Evolutionary conservation across 768 basidiomycete species (phyloP), one percentile per base, ranked within the genome.

Genomic region (Galerina sulciceps): DNA sequence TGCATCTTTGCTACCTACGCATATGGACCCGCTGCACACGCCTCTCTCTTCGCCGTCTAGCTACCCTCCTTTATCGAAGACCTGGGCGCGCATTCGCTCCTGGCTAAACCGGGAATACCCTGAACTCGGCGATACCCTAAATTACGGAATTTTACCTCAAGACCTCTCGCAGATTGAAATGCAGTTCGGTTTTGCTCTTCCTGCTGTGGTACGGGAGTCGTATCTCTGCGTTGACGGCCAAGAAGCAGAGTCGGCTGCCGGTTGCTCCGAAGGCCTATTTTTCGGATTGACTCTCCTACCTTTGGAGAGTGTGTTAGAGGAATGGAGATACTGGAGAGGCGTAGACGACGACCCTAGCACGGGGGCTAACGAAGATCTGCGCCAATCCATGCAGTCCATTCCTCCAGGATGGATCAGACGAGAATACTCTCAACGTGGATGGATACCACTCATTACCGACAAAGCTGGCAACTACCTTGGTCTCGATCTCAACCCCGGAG

Each of bases 401-500:
- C 97, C 97, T 1, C 86, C 91, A 2, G 84, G 85, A 5, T 99
- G 94, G 92, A 85, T 99, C 65, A 86, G 91, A 68, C 83, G 80
- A 63, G 89, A 89, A 57, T 99, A 99, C 75, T 96, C 96, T 15
- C 90, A 91, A 68, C 85, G 93, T 53, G 96, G 97, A 8, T 99
- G 97, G 97, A 85, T 99, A 65, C 97, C 97, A 34, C 88, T 99
- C 61, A 84, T 97, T 57, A 88, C 89, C 38, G 97, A 99, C 76
- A 92, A 93, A 65, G 88, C 85, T 31, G 97, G 97, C 34, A 99
- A 99, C 75, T 99, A 99, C 71, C 84, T 99, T 58, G 97, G 97
- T 55, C 82, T 99, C 46, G 97, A 99, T 73, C 82, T 99, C 58
- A 94, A 90, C 73, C 96, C 96, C 8, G 91, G 71, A 9, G 86